A percentile compares a stretch with the other conserved stretches of the same genome.
These are phyloP conservation scores for Fraxinus floribunda DNA, from an alignment of 305 asterid species.

Conservation along the genomic window DNA sequence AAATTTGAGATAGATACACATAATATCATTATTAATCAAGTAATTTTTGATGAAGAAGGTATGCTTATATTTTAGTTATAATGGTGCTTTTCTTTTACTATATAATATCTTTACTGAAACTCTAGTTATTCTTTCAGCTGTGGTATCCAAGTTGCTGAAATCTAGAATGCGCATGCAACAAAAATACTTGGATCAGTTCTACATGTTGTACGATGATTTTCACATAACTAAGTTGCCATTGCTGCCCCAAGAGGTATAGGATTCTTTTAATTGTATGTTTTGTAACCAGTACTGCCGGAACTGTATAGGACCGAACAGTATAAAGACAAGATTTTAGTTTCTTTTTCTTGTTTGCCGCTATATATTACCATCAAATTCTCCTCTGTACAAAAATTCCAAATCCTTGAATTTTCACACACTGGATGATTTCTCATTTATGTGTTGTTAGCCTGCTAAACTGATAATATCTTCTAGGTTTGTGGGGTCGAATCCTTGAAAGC, in stretches of 20 bases:
- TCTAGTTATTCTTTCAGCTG: slow-evolving; percentile 47
- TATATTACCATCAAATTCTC: not conserved
- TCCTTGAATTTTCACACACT: not conserved
- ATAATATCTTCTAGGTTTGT: slow-evolving; percentile 52
- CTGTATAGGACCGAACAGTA: not conserved
- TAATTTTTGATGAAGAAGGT: slow-evolving; percentile 92
- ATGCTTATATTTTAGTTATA: slow-evolving; percentile 7
- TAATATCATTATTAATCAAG: slow-evolving; percentile 93
- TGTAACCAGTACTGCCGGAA: not conserved
- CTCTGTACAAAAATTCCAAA: not conserved
- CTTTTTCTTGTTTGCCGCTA: not conserved
- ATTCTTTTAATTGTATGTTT: not conserved
- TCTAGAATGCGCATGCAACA: slow-evolving; percentile 93
- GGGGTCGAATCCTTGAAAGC: slow-evolving; percentile 81
- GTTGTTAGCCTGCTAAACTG: not conserved
- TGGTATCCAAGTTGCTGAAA: slow-evolving; percentile 79
- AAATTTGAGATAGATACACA: slow-evolving; percentile 95
- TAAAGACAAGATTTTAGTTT: not conserved
- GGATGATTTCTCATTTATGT: not conserved
- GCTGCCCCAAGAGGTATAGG: slow-evolving; percentile 90
- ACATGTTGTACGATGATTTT: slow-evolving; percentile 87
- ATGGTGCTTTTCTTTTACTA: not conserved
- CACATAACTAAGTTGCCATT: slow-evolving; percentile 86
- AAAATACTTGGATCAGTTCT: slow-evolving; percentile 86
- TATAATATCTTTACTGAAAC: slow-evolving; percentile 9